Base-by-base conservation (phyloP, 2,329 filamentous ascomycete genomes). In the Hymenoscyphus repandus region DNA sequence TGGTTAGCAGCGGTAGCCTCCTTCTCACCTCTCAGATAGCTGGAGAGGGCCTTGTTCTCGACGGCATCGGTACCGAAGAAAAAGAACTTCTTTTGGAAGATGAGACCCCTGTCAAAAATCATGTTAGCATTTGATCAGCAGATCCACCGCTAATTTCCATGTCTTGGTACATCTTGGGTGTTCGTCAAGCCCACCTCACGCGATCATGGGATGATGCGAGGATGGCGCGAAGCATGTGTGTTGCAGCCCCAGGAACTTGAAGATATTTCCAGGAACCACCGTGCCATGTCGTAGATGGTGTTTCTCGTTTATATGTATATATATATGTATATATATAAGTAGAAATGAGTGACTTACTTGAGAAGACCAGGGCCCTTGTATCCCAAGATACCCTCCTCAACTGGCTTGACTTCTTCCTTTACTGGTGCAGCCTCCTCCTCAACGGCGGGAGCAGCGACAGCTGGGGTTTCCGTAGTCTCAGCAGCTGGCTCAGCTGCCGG, bases 11-110 rank as follows among this genome's bases (percentile, higher is more conserved):
- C 77, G 48, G 84, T 78, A 50, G 85, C 78, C 10, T 53, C 50
- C 85, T 96, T 96, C 80, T 96, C 90, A 65, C 83, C 85, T 73
- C 90, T 89, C 62, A 95, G 78, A 76, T 92, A 96, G 63, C 78
- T 74, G 61, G 77, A 72, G 51, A 96, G 79, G 67, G 85, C 78
- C 72, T 92, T 86, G 62, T 82, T 73, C 65, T 90, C 82, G 53
- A 95, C 71, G 45, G 87, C 73, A 50, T 90, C 87, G 45, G 80
- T 75, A 62, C 83, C 82, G 73, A 92, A 89, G 80, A 85, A 91
- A 76, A 97, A 96, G 75, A 88, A 89, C 70, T 90, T 90, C 82
- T 96, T 96, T 70, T 85, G 83, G 75, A 90, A 91, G 64, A 66
- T 83, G 66, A 97, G 80, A 70, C 90, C 88, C 82, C 89, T 95